These are phyloP conservation scores for Scleromitrula shiraiana DNA, from an alignment of 2,329 filamentous ascomycete genomes.

Conservation along the genomic window DNA sequence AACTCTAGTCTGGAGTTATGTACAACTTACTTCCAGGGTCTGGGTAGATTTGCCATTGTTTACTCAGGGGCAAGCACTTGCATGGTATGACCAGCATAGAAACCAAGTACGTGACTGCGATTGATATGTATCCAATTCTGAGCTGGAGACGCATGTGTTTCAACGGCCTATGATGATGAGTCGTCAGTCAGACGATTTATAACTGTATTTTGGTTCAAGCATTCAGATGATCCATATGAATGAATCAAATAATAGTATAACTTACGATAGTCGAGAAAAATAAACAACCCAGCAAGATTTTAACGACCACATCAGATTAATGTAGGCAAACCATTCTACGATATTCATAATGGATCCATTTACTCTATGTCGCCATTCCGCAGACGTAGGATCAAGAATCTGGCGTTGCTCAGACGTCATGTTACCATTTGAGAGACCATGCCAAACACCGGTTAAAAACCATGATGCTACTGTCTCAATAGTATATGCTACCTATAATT, in stretches of 20 bases:
- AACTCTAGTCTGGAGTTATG: not conserved
- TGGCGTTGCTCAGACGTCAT: not conserved
- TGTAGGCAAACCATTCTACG: constrained; percentile 3
- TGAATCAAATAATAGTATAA: not conserved
- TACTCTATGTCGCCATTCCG: constrained; percentile 4
- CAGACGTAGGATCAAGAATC: not conserved
- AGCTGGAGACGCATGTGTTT: not conserved
- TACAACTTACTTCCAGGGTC: constrained; percentile 2
- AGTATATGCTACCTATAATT: constrained; percentile 4
- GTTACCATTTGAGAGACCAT: constrained; percentile 1
- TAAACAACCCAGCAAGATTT: constrained; percentile 4
- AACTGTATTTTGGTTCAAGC: no score
- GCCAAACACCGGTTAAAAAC: not conserved
- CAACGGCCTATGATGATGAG: not conserved
- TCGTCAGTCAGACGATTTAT: not conserved
- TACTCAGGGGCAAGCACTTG: constrained; percentile 4
- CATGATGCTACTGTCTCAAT: not conserved
- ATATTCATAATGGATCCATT: constrained; percentile 4
- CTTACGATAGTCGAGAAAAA: constrained; percentile 2
- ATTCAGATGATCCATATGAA: no score
- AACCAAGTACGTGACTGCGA: not conserved
- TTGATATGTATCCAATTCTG: not conserved
- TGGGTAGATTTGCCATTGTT: constrained; percentile 9
- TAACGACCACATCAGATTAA: not conserved
- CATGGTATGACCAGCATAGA: constrained; percentile 1